phyloP scores from a whole-genome alignment of 805 yeast genomes.

The Yamadazyma sp. region DNA sequence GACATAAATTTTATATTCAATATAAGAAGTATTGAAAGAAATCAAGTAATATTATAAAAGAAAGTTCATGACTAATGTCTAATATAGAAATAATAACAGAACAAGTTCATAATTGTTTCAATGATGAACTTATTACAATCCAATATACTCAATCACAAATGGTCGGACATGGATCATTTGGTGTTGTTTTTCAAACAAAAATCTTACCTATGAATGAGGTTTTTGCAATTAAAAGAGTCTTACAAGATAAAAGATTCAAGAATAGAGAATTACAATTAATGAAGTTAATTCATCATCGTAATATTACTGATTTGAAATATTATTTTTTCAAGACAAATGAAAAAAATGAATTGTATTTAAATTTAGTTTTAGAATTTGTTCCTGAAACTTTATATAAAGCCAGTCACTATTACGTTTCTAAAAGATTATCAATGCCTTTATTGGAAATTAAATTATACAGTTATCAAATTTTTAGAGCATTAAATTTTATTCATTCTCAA shows the following conservation, averaged over 20 bases:
- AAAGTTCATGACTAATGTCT: slow-evolving; percentile 5
- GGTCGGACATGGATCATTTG: slow-evolving; percentile 99
- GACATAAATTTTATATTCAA: too few relatives aligned
- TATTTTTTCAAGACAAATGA: slow-evolving; percentile 77
- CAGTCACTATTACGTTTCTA: slow-evolving; percentile 74
- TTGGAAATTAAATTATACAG: slow-evolving; percentile 85
- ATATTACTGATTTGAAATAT: slow-evolving; percentile 83
- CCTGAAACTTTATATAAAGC: slow-evolving; percentile 97
- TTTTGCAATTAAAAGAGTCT: slow-evolving; percentile 94
- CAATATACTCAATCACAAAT: slow-evolving; percentile 80
- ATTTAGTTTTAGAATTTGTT: slow-evolving; percentile 84
- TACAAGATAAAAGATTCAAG: slow-evolving; percentile 92
- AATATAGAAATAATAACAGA: slow-evolving; percentile 50
- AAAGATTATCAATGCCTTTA: slow-evolving; percentile 77
- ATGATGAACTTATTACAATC: slow-evolving; percentile 59
- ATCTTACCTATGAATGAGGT: slow-evolving; percentile 69
- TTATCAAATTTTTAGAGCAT: slow-evolving; percentile 70
- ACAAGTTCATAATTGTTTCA: slow-evolving; percentile 68
- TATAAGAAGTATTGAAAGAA: too few relatives aligned
- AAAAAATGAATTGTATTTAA: slow-evolving; percentile 76
- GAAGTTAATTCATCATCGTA: slow-evolving; percentile 83
- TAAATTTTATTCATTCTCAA: slow-evolving; percentile 72
- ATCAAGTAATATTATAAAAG: too few relatives aligned
- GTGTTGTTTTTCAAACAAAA: slow-evolving; percentile 90
- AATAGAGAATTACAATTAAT: slow-evolving; percentile 94